Conservation (phyloP, 441 rosid genomes). For the Adansonia grandidieri region DNA sequence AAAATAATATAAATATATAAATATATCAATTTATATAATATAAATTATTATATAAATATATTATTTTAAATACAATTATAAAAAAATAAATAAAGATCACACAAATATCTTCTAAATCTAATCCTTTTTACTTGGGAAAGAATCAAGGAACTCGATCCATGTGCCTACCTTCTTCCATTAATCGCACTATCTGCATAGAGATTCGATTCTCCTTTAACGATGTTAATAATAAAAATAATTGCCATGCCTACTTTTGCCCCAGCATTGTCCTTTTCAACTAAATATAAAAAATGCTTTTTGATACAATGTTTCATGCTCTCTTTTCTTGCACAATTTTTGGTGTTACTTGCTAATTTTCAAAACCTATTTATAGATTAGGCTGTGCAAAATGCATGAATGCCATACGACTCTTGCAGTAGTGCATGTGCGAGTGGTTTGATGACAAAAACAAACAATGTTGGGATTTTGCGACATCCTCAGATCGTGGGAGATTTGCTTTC, state of each 20-base stretch:
- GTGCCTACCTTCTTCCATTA: conserved; percentile 11
- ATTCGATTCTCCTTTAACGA: neutral
- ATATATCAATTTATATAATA: neutral
- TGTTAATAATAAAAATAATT: neutral
- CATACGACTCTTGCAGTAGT: neutral
- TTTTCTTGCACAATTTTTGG: neutral
- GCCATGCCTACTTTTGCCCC: neutral
- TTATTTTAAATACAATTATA: too few species aligned
- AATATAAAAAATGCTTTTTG: neutral
- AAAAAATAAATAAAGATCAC: neutral
- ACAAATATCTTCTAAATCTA: too few species aligned
- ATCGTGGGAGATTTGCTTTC: neutral
- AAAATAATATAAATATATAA: too few species aligned
- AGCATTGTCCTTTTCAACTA: neutral
- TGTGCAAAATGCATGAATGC: too few species aligned
- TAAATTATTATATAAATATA: too few species aligned
- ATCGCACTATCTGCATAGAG: neutral
- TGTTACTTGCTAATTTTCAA: neutral
- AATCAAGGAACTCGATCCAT: neutral
- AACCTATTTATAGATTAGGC: neutral
- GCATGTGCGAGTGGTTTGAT: neutral
- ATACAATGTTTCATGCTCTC: too few species aligned
- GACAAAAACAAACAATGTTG: neutral
- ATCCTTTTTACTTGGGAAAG: neutral
- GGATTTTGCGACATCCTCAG: neutral